Base-by-base conservation (phyloP, 768 basidiomycete species). In the Boletales sp. region DNA sequence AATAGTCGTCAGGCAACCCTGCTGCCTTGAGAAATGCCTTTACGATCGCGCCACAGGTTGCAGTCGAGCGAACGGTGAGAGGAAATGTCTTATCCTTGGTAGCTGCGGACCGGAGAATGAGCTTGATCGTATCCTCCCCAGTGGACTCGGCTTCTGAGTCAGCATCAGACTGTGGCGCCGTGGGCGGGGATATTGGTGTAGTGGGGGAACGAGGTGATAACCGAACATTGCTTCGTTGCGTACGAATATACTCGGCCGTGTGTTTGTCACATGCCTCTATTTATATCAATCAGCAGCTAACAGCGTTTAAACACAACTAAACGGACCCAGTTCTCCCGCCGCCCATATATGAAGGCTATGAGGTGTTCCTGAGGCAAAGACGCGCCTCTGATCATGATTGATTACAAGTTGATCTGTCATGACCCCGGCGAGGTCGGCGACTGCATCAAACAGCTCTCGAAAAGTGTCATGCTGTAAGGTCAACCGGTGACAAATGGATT, bases 31-130 rank as follows among this genome's bases (percentile, higher is more conserved):
- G 69, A 65, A 86, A 92, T 0, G 84, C 86, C 57, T 78, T 79
- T 44, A 91, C 78, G 47, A 92, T 86, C 0, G 84, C 80, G 13
- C 82, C 83, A 48, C 88, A 90, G 47, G 79, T 89, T 17, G 89
- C 88, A 17, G 84, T 85, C 8, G 80, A 77, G 8, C 87, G 83
- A 7, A 90, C 89, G 3, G 76, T 84, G 30, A 92, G 72, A 1
- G 76, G 74, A 41, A 90, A 74, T 35, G 80, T 76, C 49, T 78
- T 82, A 15, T 70, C 65, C 31, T 69, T 71, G 11, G 73, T 75
- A 17, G 66, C 51, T 10, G 69, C 68, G 2, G 87, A 86, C 15
- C 86, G 86, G 10, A 91, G 62, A 35, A 78, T 71, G 24, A 91
- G 72, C 54, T 82, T 86, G 69, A 90, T 78, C 29, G 73, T 84